Evolutionary conservation across 2,329 filamentous ascomycete genomes (phyloP), one percentile per base, ranked within the genome.

Genomic region (Neopestalotiopsis sp.): DNA sequence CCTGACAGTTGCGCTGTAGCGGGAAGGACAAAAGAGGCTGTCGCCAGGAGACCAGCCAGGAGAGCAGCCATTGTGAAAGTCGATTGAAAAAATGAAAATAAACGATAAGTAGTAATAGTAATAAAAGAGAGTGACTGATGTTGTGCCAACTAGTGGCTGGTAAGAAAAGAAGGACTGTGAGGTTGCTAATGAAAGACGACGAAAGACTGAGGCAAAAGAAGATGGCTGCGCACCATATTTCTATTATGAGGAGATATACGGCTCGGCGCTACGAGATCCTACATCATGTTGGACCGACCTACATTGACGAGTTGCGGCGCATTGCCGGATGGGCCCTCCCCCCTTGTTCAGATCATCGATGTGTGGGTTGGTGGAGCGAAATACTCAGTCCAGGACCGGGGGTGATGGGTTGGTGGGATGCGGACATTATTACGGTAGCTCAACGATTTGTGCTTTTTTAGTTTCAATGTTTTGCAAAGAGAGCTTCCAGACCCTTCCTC

Each of bases 1-100:
- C 83, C 87, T 56, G 76, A 83, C n/a, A 78, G 72, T 70, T 78
- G 75, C 12, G 76, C 74, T n/a, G 61, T 28, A 17, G 61, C 67
- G 32, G 61, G 61, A 56, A 64, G 66, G 57, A 68, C 63, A 24
- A 38, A 58, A 49, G 24, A 58, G 61, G 67, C 61, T 45, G 62
- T 58, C 49, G 67, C 67, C 67, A 68, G 49, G 38, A 65, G 61
- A 68, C 61, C 61, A 59, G 62, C 61, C 3, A 68, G 42, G 62
- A 65, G 28, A 40, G 49, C 67, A 68, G 49, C 67, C 67, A 68
- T 68, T 34, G 17, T 65, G 30, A 58, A 53, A 49, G 59, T 49
- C 2, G 40, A 49, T 24, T 45, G 34, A 10, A 61, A 5, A 10
- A 24, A 49, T 61, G 61, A 38, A 61, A 34, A 56, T 24, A 6